These are phyloP conservation scores for Fistulifera solaris DNA, from an alignment of 108 stramenopile genomes.

Conservation along the genomic window DNA sequence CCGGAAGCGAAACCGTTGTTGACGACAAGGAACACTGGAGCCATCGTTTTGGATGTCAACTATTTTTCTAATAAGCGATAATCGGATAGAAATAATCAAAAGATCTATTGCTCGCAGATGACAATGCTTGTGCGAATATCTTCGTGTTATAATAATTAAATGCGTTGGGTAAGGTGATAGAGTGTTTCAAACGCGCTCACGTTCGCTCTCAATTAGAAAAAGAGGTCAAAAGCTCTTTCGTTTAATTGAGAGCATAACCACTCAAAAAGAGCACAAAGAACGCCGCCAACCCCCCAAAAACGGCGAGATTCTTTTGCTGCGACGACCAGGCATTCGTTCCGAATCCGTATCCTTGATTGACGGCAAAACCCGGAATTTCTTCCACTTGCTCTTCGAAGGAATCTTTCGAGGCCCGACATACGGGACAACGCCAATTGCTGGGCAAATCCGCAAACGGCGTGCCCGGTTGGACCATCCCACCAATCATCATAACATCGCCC, in stretches of 20 bases:
- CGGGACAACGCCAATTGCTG: constrained; percentile 87
- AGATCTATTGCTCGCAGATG: too few relatives aligned
- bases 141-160: too few relatives aligned
- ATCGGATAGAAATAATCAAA: too few relatives aligned
- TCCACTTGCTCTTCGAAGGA: constrained; percentile 76
- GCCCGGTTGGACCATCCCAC: constrained; percentile 79
- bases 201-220: too few relatives aligned
- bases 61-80: too few relatives aligned
- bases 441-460: constrained; percentile 74
- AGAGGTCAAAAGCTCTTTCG: too few relatives aligned
- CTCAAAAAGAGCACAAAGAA: constrained; percentile 82
- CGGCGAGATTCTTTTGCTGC: constrained; percentile 78
- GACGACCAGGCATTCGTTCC: constrained; percentile 84
- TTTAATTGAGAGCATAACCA: constrained; percentile 41
- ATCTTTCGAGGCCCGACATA: constrained; percentile 84
- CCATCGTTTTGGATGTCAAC: too few relatives aligned
- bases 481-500: constrained; percentile 74
- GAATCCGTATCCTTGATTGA: constrained; percentile 91
- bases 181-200: too few relatives aligned
- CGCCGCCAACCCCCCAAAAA: constrained; percentile 79
- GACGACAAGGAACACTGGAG: too few relatives aligned
- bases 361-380: constrained; percentile 91
- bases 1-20: too few relatives aligned
- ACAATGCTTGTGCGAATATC: too few relatives aligned
- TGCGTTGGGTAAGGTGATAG: too few relatives aligned